Conservation (phyloP, 2,329 filamentous ascomycete genomes). For the Akanthomyces lecanii region DNA sequence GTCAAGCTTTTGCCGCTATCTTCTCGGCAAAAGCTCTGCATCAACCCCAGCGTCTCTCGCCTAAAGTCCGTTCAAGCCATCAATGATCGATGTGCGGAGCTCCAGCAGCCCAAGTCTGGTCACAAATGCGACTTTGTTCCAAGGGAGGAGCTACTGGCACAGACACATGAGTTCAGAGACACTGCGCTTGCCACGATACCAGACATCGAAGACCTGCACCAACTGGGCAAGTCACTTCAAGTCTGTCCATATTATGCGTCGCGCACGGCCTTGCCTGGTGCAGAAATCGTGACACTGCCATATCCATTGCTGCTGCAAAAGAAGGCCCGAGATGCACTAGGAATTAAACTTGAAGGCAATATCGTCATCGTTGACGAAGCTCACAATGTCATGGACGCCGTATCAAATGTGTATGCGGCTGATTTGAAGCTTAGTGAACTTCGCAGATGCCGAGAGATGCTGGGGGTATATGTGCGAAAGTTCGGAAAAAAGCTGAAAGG, state of each 20-base stretch:
- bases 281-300: constrained; percentile 87
- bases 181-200: constrained; percentile 76
- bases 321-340: constrained; percentile 79
- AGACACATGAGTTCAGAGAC: constrained; percentile 79
- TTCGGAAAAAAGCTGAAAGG: constrained; percentile 88
- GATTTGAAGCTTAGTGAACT: constrained; percentile 71
- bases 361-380: constrained; percentile 96
- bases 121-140: constrained; percentile 73
- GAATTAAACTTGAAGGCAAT: constrained; percentile 79
- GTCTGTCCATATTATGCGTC: constrained; percentile 98
- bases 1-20: constrained; percentile 81
- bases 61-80: constrained; percentile 73
- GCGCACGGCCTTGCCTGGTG: constrained; percentile 71
- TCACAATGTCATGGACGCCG: constrained; percentile 95
- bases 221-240: constrained; percentile 70
- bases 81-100: constrained; percentile 86
- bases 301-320: constrained; percentile 88
- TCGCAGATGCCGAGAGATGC: constrained; percentile 65
- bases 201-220: constrained; percentile 87
- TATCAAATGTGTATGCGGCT: constrained; percentile 79
- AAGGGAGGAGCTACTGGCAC: constrained; percentile 66
- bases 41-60: constrained; percentile 75
- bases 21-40: constrained; percentile 83
- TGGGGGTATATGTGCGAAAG: constrained; percentile 77
- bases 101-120: constrained; percentile 64